Conservation (phyloP, 2,329 filamentous ascomycete genomes). For the Xylariales sp. region DNA sequence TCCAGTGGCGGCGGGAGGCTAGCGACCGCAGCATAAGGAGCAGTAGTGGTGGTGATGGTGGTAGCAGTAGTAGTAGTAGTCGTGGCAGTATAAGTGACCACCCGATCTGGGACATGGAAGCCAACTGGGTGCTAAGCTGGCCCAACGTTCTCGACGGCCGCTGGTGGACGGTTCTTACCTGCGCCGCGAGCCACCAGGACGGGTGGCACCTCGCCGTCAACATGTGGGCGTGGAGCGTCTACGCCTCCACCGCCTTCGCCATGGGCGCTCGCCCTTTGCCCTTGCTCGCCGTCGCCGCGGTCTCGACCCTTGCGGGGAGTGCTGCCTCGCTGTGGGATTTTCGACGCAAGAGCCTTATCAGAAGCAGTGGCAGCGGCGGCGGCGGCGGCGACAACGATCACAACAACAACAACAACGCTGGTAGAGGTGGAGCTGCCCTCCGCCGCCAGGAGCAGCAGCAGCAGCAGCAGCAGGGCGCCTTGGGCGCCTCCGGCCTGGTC, state of each 20-base stretch:
- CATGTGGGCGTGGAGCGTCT: slow-evolving; percentile 15
- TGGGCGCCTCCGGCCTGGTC: slow-evolving; percentile 19
- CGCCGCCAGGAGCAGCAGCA: too few relatives aligned
- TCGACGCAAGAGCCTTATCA: slow-evolving; percentile 8
- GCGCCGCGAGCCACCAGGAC: slow-evolving; percentile 15
- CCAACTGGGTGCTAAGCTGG: slow-evolving; percentile 15
- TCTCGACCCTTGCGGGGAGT: slow-evolving; percentile 14
- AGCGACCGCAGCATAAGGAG: neutral
- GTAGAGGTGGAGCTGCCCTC: too few relatives aligned
- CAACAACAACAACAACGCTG: too few relatives aligned
- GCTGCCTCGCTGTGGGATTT: slow-evolving; percentile 11
- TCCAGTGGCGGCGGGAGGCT: slow-evolving; percentile 1
- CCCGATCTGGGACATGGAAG: slow-evolving; percentile 12
- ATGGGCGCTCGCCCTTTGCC: slow-evolving; percentile 11
- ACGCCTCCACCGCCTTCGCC: slow-evolving; percentile 8
- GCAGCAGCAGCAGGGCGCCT: slow-evolving; percentile 6
- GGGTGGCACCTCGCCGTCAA: slow-evolving; percentile 15
- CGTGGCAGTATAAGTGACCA: too few relatives aligned
- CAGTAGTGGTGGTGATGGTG: too few relatives aligned
- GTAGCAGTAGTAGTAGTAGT: too few relatives aligned
- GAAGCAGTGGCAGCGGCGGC: too few relatives aligned
- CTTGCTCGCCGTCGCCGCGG: slow-evolving; percentile 11
- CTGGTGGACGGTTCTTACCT: slow-evolving; percentile 17
- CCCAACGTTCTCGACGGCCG: slow-evolving; percentile 16
- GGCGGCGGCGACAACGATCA: too few relatives aligned